A percentile compares a stretch with the other conserved stretches of the same genome.
These are phyloP conservation scores for Elsinoe batatas DNA, from an alignment of 2,329 filamentous ascomycete species.

Conservation along the genomic window DNA sequence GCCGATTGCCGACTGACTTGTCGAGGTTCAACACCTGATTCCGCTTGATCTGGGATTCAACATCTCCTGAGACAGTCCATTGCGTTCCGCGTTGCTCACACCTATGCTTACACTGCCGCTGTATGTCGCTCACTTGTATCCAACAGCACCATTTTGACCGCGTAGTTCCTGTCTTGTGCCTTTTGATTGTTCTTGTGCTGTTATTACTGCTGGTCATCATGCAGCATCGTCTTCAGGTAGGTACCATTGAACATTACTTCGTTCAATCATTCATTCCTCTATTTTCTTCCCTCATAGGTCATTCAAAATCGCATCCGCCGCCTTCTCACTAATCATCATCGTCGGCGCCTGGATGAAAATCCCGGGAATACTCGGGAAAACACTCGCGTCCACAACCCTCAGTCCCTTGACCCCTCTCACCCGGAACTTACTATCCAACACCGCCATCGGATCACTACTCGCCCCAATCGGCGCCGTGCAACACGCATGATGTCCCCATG, in stretches of 20 bases:
- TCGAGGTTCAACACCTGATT: not conserved
- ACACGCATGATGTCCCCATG: conserved; percentile 50
- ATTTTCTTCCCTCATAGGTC: not conserved
- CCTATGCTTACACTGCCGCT: not conserved
- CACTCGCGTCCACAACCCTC: conserved; percentile 52
- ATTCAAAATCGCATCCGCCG: conserved; percentile 45
- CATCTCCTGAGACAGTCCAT: not conserved
- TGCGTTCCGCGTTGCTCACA: not conserved
- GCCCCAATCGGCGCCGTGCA: conserved; percentile 48
- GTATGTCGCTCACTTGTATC: not conserved
- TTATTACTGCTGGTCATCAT: not conserved
- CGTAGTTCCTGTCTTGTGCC: not conserved
- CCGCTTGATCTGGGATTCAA: not conserved
- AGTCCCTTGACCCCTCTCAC: conserved; percentile 47
- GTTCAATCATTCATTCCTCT: not conserved
- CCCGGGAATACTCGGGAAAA: conserved; percentile 48
- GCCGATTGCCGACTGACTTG: not conserved
- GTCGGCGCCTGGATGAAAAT: conserved; percentile 43
- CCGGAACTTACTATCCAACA: conserved; percentile 47
- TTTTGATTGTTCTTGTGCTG: not conserved
- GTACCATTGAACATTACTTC: not conserved
- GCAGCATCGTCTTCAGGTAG: not conserved
- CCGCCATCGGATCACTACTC: conserved; percentile 44
- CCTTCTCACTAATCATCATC: conserved; percentile 53
- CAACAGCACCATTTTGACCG: not conserved